These are phyloP conservation scores for Coelastrella sp. DNA, from an alignment of 139 green algal genomes.

Conservation along the genomic window DNA sequence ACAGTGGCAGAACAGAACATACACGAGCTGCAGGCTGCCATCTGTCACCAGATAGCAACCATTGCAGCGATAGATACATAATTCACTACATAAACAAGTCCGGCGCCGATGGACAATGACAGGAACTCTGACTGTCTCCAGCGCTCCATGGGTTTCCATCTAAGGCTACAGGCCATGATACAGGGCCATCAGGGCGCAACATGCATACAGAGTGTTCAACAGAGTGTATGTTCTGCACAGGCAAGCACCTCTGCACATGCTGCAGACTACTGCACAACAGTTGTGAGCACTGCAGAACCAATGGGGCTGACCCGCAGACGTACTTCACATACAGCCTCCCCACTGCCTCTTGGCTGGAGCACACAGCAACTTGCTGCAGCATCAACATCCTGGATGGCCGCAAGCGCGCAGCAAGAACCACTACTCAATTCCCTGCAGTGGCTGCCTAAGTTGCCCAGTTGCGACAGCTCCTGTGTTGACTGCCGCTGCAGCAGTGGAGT, in stretches of 20 bases:
- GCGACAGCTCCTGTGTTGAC: background rate
- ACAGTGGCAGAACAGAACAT: no score
- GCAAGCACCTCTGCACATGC: background rate
- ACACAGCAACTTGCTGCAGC: background rate
- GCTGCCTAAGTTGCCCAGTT: background rate
- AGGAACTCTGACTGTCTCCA: no score
- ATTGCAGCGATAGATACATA: no score
- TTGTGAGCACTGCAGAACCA: background rate
- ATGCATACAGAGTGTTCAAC: no score
- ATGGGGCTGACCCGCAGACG: constrained; percentile 4
- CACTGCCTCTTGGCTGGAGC: background rate
- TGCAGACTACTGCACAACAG: background rate
- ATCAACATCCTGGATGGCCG: background rate
- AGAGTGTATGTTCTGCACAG: background rate
- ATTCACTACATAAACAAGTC: no score
- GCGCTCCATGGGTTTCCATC: no score
- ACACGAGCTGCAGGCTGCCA: no score
- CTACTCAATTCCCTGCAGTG: background rate
- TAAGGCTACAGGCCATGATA: no score
- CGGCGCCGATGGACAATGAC: no score
- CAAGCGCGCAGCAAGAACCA: no score
- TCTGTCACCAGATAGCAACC: no score
- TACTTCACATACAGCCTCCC: constrained; percentile 38
- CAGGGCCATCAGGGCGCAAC: no score
- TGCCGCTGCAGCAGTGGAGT: constrained; percentile 4